Evolutionary conservation across 2,329 filamentous ascomycete species (phyloP).

Genomic region (Colletotrichum sp.): DNA sequence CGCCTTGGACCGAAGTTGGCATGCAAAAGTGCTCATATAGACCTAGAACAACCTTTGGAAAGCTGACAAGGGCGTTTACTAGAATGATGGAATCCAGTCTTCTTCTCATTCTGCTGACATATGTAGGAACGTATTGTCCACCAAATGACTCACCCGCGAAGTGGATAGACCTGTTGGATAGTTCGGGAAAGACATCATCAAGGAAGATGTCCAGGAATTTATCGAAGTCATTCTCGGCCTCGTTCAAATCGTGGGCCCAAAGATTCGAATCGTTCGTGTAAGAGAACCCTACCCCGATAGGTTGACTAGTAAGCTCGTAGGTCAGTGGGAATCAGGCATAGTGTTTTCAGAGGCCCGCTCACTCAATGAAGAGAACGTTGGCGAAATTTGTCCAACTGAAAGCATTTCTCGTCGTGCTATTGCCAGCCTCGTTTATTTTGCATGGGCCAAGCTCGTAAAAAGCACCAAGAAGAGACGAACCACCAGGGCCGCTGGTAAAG

Average conservation of each 20-base stretch:
- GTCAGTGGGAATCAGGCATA: not conserved
- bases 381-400: not conserved
- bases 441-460: constrained; percentile 25
- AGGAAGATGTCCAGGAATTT: constrained; percentile 24
- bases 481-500: constrained; percentile 18
- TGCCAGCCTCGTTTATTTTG: not conserved
- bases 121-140: constrained; percentile 24
- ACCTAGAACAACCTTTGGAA: not conserved
- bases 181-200: constrained; percentile 20
- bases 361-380: not conserved
- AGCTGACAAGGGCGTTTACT: constrained; percentile 22
- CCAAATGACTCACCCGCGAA: constrained; percentile 25
- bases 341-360: not conserved
- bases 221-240: constrained; percentile 22
- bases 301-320: constrained; percentile 12
- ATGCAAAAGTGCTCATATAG: constrained; percentile 22
- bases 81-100: constrained; percentile 21
- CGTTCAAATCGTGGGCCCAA: constrained; percentile 13
- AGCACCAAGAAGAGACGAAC: constrained; percentile 19
- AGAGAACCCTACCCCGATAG: constrained; percentile 24
- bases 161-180: constrained; percentile 16
- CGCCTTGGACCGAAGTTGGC: not conserved
- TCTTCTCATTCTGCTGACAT: constrained; percentile 15
- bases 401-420: constrained; percentile 9
- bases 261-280: constrained; percentile 10